Evolutionary conservation across 2,329 filamentous ascomycete genomes (phyloP), one percentile per base, ranked within the genome.

Genomic region (Ceratocystiopsis brevicomis): DNA sequence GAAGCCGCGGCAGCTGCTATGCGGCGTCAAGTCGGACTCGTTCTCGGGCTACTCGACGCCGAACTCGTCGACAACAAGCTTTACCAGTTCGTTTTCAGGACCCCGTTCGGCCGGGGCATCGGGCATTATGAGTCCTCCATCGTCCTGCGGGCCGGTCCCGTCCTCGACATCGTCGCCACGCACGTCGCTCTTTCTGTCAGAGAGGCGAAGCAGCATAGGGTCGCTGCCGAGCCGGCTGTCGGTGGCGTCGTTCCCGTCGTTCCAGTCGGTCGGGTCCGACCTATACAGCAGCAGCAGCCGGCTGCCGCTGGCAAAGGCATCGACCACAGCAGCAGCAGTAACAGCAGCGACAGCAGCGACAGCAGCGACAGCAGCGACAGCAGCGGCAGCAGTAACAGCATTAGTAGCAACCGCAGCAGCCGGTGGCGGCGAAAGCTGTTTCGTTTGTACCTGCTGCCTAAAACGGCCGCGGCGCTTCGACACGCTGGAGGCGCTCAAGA

Each of bases 141-240:
- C 48, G 15, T 49, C 46, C 0, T 40, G 45, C 19, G 49, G 49
- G 1, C 49, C 45, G 1, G 32, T 45, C 19, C 47, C 49, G 21
- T 50, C 49, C 19, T 45, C 47, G 2, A 18, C 44, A 1, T 48
- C 49, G n/a, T 50, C 49, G 19, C 49, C 49, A 4, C 43, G 49
- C 1, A 44, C 49, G n/a, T 50, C 49, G 0, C 19, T 50, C 11
- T 37, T 50, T 3, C 8, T 48, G 32, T 41, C 43, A 3, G 47
- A 50, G 25, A 38, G 47, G 3, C 44, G 49, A 30, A 47, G 44
- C 40, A 50, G 49, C 34, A 44, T 50, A 10, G 49, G 47, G 1
- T 50, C 49, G 4, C 38, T 50, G 13, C 49, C 47, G 13, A 50
- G 49, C 37, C 49, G 49, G 6, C 35, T 50, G 12, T 50, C 49